Base-by-base conservation (phyloP, 2,329 filamentous ascomycete species). In the Xylariales sp. region DNA sequence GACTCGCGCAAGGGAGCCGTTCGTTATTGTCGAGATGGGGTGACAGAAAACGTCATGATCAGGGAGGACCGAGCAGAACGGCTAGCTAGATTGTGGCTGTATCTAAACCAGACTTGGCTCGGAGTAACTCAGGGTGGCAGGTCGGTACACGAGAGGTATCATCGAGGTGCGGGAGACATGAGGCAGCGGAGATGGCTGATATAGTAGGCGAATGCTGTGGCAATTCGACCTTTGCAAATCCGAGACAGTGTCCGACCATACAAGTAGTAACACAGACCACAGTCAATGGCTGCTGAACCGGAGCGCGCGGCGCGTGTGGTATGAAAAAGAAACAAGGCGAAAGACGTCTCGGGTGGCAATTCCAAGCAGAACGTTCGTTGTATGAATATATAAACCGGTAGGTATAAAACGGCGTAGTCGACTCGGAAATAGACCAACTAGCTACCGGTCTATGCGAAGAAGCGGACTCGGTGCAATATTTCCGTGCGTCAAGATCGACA, bases 21-120 rank as follows among this genome's bases (percentile, higher is more conserved):
- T 61, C 52, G 64, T 63, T 64, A 69, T 46, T 67, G 57, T 59
- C 36, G 46, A 55, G 59, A 58, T 50, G 46, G 48, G 45, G 57
- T 43, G 62, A 58, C 67, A 45, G 18, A 58, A 62, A 62, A 56
- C 58, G 61, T 65, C 69, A 71, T 71, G 49, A 32, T 64, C 62
- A 53, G 34, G 46, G 30, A 59, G 60, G 46, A 65, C 53, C 43
- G 48, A 45, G n/a, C 52, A 56, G 43, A 45, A 36, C 14, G 49
- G 52, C 54, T 43, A n/a, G 50, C 54, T 56, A 46, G 54, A 46
- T 10, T 43, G 56, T 56, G 46, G 56, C 49, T 46, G 64, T 63
- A 49, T 41, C 41, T 53, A 57, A 32, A 28, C 48, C 34, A 52
- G 62, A 67, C 46, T 16, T 57, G 64, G 57, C 48, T 64, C 54